These are phyloP conservation scores for Halteria grandinella DNA, from an alignment of 73 alveolate genomes.

Conservation along the genomic window DNA sequence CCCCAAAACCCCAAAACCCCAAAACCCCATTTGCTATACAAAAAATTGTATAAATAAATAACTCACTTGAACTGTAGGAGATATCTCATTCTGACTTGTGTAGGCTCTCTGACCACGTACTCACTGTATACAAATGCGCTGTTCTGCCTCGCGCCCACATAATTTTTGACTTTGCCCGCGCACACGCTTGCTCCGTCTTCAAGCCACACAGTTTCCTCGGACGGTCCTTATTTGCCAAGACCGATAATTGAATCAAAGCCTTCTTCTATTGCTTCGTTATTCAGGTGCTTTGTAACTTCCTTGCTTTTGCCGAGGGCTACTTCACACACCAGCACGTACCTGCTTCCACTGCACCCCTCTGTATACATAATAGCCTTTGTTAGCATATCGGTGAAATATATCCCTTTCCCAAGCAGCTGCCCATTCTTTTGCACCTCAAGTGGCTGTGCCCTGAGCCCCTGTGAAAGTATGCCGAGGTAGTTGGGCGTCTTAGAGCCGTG, in stretches of 20 bases:
- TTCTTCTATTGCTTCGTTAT: too few relatives aligned
- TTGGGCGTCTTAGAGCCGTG: slow-evolving; percentile 94
- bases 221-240: slow-evolving; percentile 34
- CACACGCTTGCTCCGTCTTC: slow-evolving; percentile 43
- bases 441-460: slow-evolving; percentile 93
- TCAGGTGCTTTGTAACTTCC: slow-evolving; percentile 49
- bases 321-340: slow-evolving; percentile 88
- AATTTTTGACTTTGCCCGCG: slow-evolving; percentile 2
- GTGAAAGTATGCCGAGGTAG: slow-evolving; percentile 85
- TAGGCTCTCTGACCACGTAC: slow-evolving; percentile 83
- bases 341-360: slow-evolving; percentile 48
- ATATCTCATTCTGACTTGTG: slow-evolving; percentile 82
- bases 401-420: slow-evolving; percentile 91
- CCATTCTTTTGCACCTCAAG: slow-evolving; percentile 90
- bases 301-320: slow-evolving; percentile 92
- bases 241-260: neutral
- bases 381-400: slow-evolving; percentile 91
- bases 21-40: too few relatives aligned
- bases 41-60: neutral
- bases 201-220: neutral
- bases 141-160: slow-evolving; percentile 36
- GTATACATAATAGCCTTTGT: slow-evolving; percentile 79
- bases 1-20: too few relatives aligned
- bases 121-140: slow-evolving; percentile 81
- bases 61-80: slow-evolving; percentile 50